A percentile compares a stretch with the other conserved stretches of the same genome.
phyloP scores from a whole-genome alignment of 2,329 filamentous ascomycete species.

The Pestalotiopsis sp. region DNA sequence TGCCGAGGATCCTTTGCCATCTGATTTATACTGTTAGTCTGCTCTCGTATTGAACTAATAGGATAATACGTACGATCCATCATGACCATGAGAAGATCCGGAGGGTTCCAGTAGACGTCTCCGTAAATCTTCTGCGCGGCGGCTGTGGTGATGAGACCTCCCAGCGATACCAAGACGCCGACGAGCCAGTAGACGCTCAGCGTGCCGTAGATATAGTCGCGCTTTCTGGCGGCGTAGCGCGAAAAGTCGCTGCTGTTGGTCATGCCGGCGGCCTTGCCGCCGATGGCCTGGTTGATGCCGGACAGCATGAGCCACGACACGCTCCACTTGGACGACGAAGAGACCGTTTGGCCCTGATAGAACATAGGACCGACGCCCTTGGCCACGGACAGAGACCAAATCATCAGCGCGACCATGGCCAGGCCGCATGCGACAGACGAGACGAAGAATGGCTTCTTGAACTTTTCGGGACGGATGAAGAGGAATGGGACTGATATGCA shows the following conservation, averaged over 20 bases:
- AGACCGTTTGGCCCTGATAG: constrained; percentile 35
- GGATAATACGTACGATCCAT: constrained; percentile 33
- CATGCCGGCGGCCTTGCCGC: constrained; percentile 37
- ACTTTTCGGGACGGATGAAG: constrained; percentile 49
- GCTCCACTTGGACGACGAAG: constrained; percentile 34
- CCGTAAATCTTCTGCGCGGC: constrained; percentile 48
- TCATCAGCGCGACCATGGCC: constrained; percentile 49
- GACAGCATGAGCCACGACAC: constrained; percentile 46
- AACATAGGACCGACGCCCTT: constrained; percentile 47
- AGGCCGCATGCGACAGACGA: constrained; percentile 43
- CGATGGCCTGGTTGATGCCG: constrained; percentile 44
- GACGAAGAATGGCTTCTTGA: constrained; percentile 46
- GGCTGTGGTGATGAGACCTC: constrained; percentile 45
- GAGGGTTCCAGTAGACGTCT: constrained; percentile 49
- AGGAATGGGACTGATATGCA: constrained; percentile 49
- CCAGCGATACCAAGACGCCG: constrained; percentile 41
- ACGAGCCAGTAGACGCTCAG: constrained; percentile 41
- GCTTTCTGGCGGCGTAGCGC: constrained; percentile 37
- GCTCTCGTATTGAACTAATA: neutral
- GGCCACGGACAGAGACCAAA: constrained; percentile 46
- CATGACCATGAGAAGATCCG: constrained; percentile 46
- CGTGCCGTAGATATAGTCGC: constrained; percentile 39
- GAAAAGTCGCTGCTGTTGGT: constrained; percentile 41
- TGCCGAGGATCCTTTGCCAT: constrained; percentile 37
- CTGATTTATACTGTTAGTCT: constrained; percentile 14